Evolutionary conservation across 768 basidiomycete species (phyloP).

Genomic region (Lepiota subincarnata): DNA sequence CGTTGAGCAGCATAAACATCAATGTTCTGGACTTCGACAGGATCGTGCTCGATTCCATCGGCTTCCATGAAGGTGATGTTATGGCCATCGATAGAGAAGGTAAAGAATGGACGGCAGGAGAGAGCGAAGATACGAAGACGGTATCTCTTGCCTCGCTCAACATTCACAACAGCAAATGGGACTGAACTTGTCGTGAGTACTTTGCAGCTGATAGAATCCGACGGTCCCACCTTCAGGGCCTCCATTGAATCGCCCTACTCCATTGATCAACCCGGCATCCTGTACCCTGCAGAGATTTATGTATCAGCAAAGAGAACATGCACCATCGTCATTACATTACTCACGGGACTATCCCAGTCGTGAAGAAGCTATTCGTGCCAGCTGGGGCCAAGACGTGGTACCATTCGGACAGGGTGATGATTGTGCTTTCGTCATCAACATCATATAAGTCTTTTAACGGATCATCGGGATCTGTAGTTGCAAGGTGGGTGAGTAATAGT

Average conservation of each 20-base stretch:
- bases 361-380: conserved; percentile 39
- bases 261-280: conserved; percentile 14
- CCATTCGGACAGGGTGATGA: conserved; percentile 24
- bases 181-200: neutral
- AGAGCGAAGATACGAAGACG: conserved; percentile 50
- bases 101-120: conserved; percentile 40
- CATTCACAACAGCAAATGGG: conserved; percentile 32
- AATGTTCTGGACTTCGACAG: conserved; percentile 33
- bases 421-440: conserved; percentile 25
- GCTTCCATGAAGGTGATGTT: conserved; percentile 23
- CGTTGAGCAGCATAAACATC: conserved; percentile 30
- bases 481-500: conserved; percentile 14
- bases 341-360: conserved; percentile 19
- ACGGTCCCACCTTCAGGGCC: conserved; percentile 13
- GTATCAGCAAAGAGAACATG: no score
- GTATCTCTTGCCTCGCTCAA: conserved; percentile 40
- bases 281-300: neutral
- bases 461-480: conserved; percentile 22
- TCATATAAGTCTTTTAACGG: conserved; percentile 27
- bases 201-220: neutral
- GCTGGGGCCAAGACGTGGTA: conserved; percentile 2
- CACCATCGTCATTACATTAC: neutral
- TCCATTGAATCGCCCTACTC: conserved; percentile 11
- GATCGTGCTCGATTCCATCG: conserved; percentile 30
- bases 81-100: conserved; percentile 33